Conservation (phyloP, 2,329 filamentous ascomycete genomes). For the Ramularia collo-cygni region DNA sequence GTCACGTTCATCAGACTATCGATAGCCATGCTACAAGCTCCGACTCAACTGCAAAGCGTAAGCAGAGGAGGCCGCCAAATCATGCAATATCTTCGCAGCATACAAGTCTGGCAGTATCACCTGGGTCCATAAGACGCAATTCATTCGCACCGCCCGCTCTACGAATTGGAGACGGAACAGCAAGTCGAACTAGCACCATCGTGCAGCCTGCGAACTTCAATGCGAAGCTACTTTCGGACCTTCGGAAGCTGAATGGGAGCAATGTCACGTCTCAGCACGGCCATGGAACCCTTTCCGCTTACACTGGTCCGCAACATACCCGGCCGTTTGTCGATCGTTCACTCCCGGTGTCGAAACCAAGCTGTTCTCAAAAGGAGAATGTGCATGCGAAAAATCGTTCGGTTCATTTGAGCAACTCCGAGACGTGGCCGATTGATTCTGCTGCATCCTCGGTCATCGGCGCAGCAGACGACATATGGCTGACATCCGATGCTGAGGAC, state of each 20-base stretch:
- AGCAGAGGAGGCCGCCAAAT: neutral
- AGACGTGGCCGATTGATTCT: slow-evolving; percentile 21
- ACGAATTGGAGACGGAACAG: slow-evolving; percentile 9
- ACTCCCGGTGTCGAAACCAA: neutral
- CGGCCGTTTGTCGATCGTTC: too few species aligned
- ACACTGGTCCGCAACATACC: slow-evolving; percentile 2
- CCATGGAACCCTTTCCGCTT: slow-evolving; percentile 8
- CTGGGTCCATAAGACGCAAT: slow-evolving; percentile 4
- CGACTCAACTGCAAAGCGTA: slow-evolving; percentile 1
- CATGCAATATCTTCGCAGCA: neutral
- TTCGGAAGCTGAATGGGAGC: slow-evolving; percentile 14
- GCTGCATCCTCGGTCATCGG: slow-evolving; percentile 9
- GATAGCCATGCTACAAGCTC: slow-evolving; percentile 9
- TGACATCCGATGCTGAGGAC: slow-evolving; percentile 24
- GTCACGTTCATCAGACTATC: neutral
- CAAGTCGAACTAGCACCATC: slow-evolving; percentile 3
- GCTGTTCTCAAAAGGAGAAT: slow-evolving; percentile 5
- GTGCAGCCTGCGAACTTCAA: slow-evolving; percentile 11
- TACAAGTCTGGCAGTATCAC: neutral
- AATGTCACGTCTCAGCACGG: slow-evolving; percentile 1
- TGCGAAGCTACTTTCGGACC: slow-evolving; percentile 21
- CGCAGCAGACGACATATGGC: slow-evolving; percentile 25
- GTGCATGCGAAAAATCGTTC: slow-evolving; percentile 9
- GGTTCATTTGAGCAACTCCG: slow-evolving; percentile 4
- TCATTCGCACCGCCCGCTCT: slow-evolving; percentile 8